Evolutionary conservation across 2,329 filamentous ascomycete species (phyloP).

Genomic region (Chaetomiaceae sp.): DNA sequence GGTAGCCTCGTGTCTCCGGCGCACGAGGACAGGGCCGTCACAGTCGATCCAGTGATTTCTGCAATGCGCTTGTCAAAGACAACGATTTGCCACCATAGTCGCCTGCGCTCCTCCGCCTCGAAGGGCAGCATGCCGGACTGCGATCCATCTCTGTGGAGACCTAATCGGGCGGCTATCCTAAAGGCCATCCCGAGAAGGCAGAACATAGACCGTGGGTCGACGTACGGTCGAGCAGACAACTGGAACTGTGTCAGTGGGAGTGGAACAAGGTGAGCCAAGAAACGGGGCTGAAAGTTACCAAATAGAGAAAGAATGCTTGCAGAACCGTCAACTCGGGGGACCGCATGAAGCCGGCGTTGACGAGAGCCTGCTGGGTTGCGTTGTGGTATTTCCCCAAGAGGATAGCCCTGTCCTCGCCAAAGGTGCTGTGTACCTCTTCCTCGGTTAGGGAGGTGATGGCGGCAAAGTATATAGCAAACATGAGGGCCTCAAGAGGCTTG

Average conservation of each 20-base stretch:
- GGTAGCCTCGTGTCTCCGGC: constrained; percentile 52
- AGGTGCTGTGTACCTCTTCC: constrained; percentile 45
- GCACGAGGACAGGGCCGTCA: constrained; percentile 49
- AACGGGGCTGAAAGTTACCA: constrained; percentile 44
- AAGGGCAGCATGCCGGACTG: constrained; percentile 49
- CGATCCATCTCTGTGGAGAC: constrained; percentile 59
- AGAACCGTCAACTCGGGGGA: constrained; percentile 60
- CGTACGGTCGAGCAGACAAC: constrained; percentile 53
- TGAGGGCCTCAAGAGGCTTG: constrained; percentile 57
- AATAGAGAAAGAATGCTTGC: constrained; percentile 63
- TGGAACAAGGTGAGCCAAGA: constrained; percentile 16
- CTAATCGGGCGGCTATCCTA: constrained; percentile 63
- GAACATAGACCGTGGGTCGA: constrained; percentile 57
- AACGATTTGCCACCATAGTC: constrained; percentile 69
- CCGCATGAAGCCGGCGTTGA: constrained; percentile 62
- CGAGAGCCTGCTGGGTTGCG: constrained; percentile 59
- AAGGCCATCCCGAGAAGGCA: constrained; percentile 61
- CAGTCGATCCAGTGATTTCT: constrained; percentile 58
- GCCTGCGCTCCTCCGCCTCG: constrained; percentile 65
- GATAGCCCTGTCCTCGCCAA: constrained; percentile 48
- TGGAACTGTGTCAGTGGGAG: constrained; percentile 27
- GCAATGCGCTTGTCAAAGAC: constrained; percentile 64
- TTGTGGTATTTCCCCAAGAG: constrained; percentile 51
- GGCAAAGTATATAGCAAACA: constrained; percentile 62
- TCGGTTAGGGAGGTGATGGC: constrained; percentile 56